Evolutionary conservation across 495 filamentous ascomycete genomes (phyloP), one percentile per base, ranked within the genome.

Genomic region (Penicillium maclennaniae): DNA sequence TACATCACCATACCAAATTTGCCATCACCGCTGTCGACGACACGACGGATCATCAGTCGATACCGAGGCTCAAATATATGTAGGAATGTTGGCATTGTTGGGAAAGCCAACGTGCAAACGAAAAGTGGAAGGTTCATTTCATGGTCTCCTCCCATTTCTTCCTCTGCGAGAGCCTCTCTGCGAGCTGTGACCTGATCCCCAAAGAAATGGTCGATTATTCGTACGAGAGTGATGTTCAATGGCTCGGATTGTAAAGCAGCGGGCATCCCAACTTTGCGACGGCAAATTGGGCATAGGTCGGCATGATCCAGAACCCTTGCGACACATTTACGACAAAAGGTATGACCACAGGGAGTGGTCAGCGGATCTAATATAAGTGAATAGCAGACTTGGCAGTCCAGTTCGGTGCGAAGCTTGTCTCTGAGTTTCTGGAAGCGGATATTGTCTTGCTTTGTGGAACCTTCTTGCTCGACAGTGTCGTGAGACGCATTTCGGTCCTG

Each of bases 11-110:
- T 95, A 3, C 92, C 92, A 59, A 97, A 96, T 44, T 79, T 86
- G 17, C 82, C 70, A 49, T 84, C 80, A 2, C 82, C 83, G 52
- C 59, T 79, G 48, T 89, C 85, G 37, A 92, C 75, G 8, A 84
- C 87, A 23, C 91, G 83, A 43, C 85, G 82, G 19, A 96, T 86
- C 89, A 96, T 92, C 7, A 95, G 77, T 4, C 89, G 83, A 66
- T 96, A 96, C 10, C 89, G 82, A 20, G 90, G 88, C 65, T 97
- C 92, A 65, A 95, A 96, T n/a, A 97, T 80, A 62, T 92, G 87
- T 0, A 97, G 71, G 57, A 91, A 91, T 1, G 86, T 90, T 1
- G 88, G 90, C 83, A 92, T 89, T 0, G 76, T 76, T 12, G 92
- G 92, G 54, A 91, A 92, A 0, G 87, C 80, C 4, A 92, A 69